These are phyloP conservation scores for Diaporthe australafricana DNA, from an alignment of 2,329 filamentous ascomycete genomes.

Conservation along the genomic window DNA sequence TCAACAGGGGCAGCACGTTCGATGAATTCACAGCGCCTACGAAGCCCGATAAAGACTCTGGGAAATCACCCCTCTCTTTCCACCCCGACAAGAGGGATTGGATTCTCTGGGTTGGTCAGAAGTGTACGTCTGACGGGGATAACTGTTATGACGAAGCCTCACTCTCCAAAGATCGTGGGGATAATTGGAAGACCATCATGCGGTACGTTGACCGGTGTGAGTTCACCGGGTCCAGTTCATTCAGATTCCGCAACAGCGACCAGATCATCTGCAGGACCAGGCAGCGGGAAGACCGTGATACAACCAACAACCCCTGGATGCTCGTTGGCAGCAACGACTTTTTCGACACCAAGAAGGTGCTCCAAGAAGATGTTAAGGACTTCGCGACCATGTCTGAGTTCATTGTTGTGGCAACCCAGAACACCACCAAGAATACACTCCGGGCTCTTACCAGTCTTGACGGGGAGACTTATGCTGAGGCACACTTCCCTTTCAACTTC, in stretches of 20 bases:
- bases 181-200: conserved; percentile 80
- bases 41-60: conserved; percentile 53
- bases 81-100: conserved; percentile 89
- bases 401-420: conserved; percentile 85
- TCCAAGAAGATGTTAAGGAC: conserved; percentile 79
- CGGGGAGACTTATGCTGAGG: conserved; percentile 83
- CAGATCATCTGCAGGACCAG: conserved; percentile 74
- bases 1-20: conserved; percentile 80
- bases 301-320: conserved; percentile 72
- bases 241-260: conserved; percentile 59
- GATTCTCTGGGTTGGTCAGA: conserved; percentile 88
- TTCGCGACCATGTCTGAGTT: conserved; percentile 98
- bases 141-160: conserved; percentile 80
- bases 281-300: conserved; percentile 73
- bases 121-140: conserved; percentile 68
- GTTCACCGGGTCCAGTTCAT: conserved; percentile 78
- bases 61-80: conserved; percentile 71
- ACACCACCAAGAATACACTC: conserved; percentile 75
- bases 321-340: conserved; percentile 84
- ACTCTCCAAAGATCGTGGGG: conserved; percentile 82
- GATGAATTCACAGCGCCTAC: conserved; percentile 79
- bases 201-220: conserved; percentile 85
- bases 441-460: conserved; percentile 87
- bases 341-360: conserved; percentile 73
- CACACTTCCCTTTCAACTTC: conserved; percentile 88